Percentiles rank a stretch among this genome's conserved stretches.
phyloP scores from a whole-genome alignment of 805 yeast species.

The Suhomyces sp. region DNA sequence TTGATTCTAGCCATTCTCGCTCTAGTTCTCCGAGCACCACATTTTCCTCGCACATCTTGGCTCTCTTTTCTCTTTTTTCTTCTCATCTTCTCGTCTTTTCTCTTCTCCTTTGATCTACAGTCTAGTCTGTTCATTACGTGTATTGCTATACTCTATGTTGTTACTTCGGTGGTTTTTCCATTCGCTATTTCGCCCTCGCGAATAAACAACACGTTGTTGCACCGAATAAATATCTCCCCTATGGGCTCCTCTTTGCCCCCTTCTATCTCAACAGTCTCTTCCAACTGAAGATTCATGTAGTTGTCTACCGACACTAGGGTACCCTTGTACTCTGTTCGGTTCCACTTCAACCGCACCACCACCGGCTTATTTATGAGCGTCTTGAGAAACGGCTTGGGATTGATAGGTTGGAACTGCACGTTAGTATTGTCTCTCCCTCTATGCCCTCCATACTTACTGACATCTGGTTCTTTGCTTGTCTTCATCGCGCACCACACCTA shows the following conservation, averaged over 20 bases:
- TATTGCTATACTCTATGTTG: not conserved
- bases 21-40: too few relatives aligned
- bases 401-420: slow-evolving; percentile 54
- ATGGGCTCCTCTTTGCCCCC: slow-evolving; percentile 26
- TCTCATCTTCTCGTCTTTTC: not conserved
- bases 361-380: slow-evolving; percentile 70
- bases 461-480: not conserved
- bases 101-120: too few relatives aligned
- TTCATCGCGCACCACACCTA: not conserved
- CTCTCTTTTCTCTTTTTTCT: too few relatives aligned
- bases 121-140: too few relatives aligned
- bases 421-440: not conserved
- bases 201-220: slow-evolving; percentile 27
- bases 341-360: slow-evolving; percentile 83
- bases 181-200: slow-evolving; percentile 13
- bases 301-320: slow-evolving; percentile 75
- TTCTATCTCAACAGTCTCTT: slow-evolving; percentile 48
- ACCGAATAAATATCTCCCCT: slow-evolving; percentile 27
- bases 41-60: too few relatives aligned
- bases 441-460: not conserved
- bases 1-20: too few relatives aligned
- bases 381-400: slow-evolving; percentile 88
- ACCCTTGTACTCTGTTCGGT: slow-evolving; percentile 84
- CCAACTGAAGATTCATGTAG: slow-evolving; percentile 85
- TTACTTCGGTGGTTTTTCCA: not conserved